Percentiles rank a stretch among this genome's conserved stretches.
Evolutionary conservation across 306 rosid species (phyloP).

Genomic region (Crataegus laevigata): DNA sequence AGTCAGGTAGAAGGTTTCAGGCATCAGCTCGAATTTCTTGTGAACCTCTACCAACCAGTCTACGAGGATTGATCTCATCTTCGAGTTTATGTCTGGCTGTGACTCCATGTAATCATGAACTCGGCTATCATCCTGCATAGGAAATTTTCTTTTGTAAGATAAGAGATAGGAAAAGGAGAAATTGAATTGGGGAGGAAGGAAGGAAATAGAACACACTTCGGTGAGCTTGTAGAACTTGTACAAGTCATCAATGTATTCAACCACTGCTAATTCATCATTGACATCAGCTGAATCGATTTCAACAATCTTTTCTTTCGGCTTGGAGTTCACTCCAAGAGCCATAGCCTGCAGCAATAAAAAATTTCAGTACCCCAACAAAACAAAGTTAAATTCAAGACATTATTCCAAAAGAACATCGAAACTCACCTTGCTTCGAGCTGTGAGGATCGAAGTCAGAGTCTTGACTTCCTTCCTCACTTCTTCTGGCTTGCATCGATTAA

Average conservation of each 20-base stretch:
- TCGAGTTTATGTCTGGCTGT: constrained; percentile 58
- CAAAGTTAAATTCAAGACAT: neutral
- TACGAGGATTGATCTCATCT: constrained; percentile 76
- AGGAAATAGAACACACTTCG: constrained; percentile 29
- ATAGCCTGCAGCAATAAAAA: constrained; percentile 33
- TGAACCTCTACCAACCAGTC: constrained; percentile 88
- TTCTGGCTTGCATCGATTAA: neutral
- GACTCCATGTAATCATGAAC: constrained; percentile 52
- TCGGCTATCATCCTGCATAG: constrained; percentile 38
- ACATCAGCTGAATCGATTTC: constrained; percentile 57
- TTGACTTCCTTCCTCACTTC: constrained; percentile 32
- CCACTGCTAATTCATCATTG: constrained; percentile 59
- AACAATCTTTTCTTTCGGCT: constrained; percentile 24
- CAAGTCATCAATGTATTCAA: constrained; percentile 67
- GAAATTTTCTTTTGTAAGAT: neutral
- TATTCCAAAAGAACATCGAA: neutral
- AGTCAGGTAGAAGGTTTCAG: constrained; percentile 65
- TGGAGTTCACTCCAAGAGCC: constrained; percentile 41
- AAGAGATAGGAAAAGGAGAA: neutral
- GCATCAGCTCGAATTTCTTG: constrained; percentile 69
- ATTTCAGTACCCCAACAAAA: neutral
- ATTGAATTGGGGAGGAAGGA: neutral
- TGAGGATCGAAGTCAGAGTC: constrained; percentile 54
- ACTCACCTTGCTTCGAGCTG: constrained; percentile 72
- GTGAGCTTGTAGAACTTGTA: constrained; percentile 50